Base-by-base conservation (phyloP, 2,329 filamentous ascomycete genomes). In the Penicillium frequentans region DNA sequence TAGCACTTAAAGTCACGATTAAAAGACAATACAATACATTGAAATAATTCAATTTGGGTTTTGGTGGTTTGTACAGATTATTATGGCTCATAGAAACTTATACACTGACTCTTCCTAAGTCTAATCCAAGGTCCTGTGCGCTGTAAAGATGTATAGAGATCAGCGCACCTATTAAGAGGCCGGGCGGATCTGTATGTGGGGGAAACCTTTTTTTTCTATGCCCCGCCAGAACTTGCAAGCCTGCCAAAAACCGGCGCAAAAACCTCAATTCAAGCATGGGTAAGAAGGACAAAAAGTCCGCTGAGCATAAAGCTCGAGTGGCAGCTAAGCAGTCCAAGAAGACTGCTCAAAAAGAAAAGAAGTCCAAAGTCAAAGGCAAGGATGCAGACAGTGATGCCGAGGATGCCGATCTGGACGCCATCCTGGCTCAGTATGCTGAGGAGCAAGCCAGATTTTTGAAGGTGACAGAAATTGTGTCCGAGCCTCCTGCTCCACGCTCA, bases 401-500 rank as follows among this genome's bases (percentile, higher is more conserved):
- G 73, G 93, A 97, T 67, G 87, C 95, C 14, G 95, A 98, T 75
- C 84, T 99, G 37, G 95, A 99, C 71, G 88, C 89, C 46, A 93
- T 99, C 45, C 86, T 99, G 27, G 93, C 93, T 46, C 91, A 96
- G 73, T 98, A 96, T 76, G 90, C 90, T 65, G 90, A 90, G 71
- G 89, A 92, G 75, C 95, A 99, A 79, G 93, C 96, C 70, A 90
- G 90, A 69, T 97, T 96, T 71, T 85, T 95, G 68, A 96, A 96
- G 76, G 86, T 99, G 68, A 97, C 93, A 5, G 95, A 99, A 78
- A 83, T 85, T 3, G 79, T 88, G 24, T 84, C 83, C 44, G 84
- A 79, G 3, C 90, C 93, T 19, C 95, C 95, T 1, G 85, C 86
- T 53, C 85, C 92, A 23, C 86, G 95, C 52, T 86, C 90, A 23